Evolutionary conservation across 192 early-diverging fungal species (phyloP).

Genomic region (Oehlia diaphana): DNA sequence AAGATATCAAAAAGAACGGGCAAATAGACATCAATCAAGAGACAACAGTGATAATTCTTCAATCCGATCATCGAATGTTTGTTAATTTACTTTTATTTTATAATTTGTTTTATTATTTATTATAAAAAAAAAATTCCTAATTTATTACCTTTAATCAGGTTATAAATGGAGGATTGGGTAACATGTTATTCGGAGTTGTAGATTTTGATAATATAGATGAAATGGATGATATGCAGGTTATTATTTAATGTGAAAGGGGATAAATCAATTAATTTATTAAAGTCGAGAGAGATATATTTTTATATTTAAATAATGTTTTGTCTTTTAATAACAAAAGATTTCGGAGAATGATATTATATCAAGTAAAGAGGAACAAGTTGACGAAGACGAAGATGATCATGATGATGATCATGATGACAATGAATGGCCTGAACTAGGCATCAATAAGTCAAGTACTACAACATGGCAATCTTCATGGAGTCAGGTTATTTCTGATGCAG

Average conservation of each 20-base stretch:
- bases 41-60: background rate
- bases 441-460: background rate
- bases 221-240: background rate
- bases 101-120: background rate
- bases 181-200: background rate
- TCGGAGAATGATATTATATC: background rate
- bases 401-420: background rate
- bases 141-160: background rate
- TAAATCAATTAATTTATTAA: too few species aligned
- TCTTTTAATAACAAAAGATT: background rate
- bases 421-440: background rate
- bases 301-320: too few species aligned
- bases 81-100: background rate
- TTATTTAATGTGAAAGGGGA: background rate
- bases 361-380: background rate
- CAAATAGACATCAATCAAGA: conserved; percentile 16
- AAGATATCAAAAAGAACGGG: conserved; percentile 48
- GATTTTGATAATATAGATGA: background rate
- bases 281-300: too few species aligned
- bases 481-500: background rate
- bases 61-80: conserved; percentile 27
- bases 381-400: background rate
- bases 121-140: background rate
- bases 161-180: background rate
- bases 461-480: background rate